These are phyloP conservation scores for Paecilomyces sp. DNA, from an alignment of 2,329 filamentous ascomycete genomes.

Conservation along the genomic window DNA sequence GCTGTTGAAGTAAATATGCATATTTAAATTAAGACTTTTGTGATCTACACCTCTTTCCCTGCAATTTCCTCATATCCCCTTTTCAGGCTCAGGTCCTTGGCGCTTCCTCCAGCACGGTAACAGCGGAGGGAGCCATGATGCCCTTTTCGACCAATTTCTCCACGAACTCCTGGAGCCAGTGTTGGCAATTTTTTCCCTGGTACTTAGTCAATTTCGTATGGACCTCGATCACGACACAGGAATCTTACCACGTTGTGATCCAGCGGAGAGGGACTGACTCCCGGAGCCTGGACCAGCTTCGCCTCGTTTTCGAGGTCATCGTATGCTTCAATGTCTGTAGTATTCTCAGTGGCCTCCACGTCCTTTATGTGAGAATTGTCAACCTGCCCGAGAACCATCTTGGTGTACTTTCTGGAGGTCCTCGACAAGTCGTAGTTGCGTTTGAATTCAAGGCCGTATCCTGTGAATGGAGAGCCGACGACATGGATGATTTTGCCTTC, in stretches of 20 bases:
- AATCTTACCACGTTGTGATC: too few relatives aligned
- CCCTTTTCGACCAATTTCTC: too few relatives aligned
- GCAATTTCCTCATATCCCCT: too few relatives aligned
- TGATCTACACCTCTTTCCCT: too few relatives aligned
- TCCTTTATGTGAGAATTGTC: slow-evolving; percentile 3
- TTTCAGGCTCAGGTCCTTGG: too few relatives aligned
- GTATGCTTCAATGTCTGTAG: slow-evolving; percentile 3
- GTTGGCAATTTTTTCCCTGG: too few relatives aligned
- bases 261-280: not conserved
- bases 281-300: slow-evolving; percentile 6
- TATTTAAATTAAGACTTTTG: too few relatives aligned
- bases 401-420: slow-evolving; percentile 4
- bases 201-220: too few relatives aligned
- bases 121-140: too few relatives aligned
- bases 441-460: slow-evolving; percentile 11
- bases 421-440: slow-evolving; percentile 8
- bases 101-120: too few relatives aligned
- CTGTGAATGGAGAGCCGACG: slow-evolving; percentile 7
- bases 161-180: too few relatives aligned
- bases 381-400: slow-evolving; percentile 2
- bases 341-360: not conserved
- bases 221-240: too few relatives aligned
- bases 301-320: slow-evolving; percentile 6
- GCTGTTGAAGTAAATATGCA: not conserved
- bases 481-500: slow-evolving; percentile 12